Conservation (phyloP, 805 yeast genomes). For the Lipomyces chichibuensis region DNA sequence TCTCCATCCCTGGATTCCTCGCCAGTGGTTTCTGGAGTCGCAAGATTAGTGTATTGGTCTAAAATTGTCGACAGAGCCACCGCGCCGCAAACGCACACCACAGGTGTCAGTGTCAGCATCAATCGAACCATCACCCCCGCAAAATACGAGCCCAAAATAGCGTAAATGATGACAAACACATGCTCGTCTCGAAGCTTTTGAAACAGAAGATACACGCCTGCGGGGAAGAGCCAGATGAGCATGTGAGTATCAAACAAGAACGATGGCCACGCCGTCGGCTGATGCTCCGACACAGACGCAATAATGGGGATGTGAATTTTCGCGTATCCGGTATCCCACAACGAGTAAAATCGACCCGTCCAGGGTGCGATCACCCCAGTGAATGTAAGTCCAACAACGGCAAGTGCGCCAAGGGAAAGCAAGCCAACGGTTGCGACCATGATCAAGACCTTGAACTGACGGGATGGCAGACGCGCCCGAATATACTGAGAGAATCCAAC, state of each 20-base stretch:
- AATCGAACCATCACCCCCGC: constrained; percentile 99
- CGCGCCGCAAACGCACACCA: constrained; percentile 91
- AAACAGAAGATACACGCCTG: constrained; percentile 88
- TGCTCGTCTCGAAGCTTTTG: constrained; percentile 90
- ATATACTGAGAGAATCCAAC: constrained; percentile 84
- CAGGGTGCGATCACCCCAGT: constrained; percentile 97
- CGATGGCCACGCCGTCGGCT: constrained; percentile 99
- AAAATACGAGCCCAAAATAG: constrained; percentile 92
- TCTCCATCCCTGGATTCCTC: constrained; percentile 7
- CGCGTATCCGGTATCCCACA: constrained; percentile 98
- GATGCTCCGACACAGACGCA: constrained; percentile 98
- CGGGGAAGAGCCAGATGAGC: constrained; percentile 98
- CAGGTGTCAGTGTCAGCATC: constrained; percentile 95
- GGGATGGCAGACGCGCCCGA: constrained; percentile 68
- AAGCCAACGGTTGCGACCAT: constrained; percentile 53
- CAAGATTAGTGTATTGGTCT: constrained; percentile 70
- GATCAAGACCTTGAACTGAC: constrained; percentile 72
- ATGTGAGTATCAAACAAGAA: constrained; percentile 92
- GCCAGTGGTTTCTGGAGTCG: constrained; percentile 2
- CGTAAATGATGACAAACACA: constrained; percentile 86
- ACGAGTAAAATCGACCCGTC: constrained; percentile 98
- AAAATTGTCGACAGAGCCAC: constrained; percentile 82
- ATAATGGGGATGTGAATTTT: constrained; percentile 97
- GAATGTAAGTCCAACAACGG: constrained; percentile 77
- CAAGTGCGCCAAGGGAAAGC: constrained; percentile 65